Percentiles rank a stretch among this genome's conserved stretches.
phyloP scores from a whole-genome alignment of 495 filamentous ascomycete genomes.

The Neurospora sp. region DNA sequence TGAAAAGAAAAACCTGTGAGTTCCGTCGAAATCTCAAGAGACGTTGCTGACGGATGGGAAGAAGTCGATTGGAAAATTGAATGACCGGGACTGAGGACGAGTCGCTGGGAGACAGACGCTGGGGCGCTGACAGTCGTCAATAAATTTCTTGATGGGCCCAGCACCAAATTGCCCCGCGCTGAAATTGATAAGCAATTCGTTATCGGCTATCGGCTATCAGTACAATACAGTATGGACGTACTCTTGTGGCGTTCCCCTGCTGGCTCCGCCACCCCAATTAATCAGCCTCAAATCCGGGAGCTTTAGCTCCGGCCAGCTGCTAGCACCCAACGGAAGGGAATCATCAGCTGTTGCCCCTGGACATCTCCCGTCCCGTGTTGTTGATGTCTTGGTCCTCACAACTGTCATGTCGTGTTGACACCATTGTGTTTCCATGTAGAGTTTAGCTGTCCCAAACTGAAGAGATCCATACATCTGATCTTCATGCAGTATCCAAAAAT shows the following conservation, averaged over 20 bases:
- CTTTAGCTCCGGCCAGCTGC: not conserved
- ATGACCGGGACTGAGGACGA: not conserved
- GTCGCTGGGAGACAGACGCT: not conserved
- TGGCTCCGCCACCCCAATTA: not conserved
- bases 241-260: not conserved
- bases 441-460: not conserved
- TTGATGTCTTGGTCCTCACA: not conserved
- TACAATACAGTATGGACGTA: not conserved
- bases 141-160: constrained; percentile 6
- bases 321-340: not conserved
- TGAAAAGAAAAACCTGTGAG: not conserved
- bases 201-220: constrained; percentile 1
- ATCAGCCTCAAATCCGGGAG: not conserved
- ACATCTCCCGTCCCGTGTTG: not conserved
- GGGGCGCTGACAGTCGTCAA: not conserved
- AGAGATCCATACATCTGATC: not conserved
- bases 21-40: not conserved
- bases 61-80: not conserved
- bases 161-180: constrained; percentile 6
- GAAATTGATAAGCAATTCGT: constrained; percentile 4
- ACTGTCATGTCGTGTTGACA: not conserved
- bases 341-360: not conserved
- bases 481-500: not conserved
- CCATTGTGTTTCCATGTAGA: not conserved
- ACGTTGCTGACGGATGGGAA: not conserved